phyloP scores from a whole-genome alignment of 192 early-diverging fungal genomes.

The Coemansia sp. region DNA sequence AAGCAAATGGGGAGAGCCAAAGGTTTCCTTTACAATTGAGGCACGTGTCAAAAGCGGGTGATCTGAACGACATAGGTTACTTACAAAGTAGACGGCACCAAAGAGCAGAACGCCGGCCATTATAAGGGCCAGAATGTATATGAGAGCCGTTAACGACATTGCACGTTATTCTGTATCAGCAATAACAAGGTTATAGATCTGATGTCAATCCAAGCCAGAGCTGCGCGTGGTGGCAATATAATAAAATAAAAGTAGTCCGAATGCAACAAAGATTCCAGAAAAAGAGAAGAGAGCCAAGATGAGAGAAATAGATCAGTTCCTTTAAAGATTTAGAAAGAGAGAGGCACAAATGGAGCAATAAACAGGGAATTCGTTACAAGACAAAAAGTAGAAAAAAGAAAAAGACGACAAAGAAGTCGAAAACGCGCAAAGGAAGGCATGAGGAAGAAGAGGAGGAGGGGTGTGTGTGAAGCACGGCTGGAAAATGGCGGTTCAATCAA shows the following conservation, averaged over 20 bases:
- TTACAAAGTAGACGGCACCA: conserved; percentile 89
- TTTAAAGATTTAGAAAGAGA: background rate
- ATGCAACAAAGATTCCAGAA: conserved; percentile 6
- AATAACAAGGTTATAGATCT: background rate
- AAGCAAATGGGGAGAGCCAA: background rate
- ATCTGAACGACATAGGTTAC: background rate
- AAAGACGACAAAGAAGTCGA: background rate
- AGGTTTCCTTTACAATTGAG: too few relatives aligned
- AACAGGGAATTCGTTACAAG: background rate
- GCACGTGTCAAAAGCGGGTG: too few relatives aligned
- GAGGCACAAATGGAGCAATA: background rate
- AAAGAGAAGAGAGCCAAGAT: background rate
- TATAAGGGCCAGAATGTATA: conserved; percentile 92
- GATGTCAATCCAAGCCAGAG: background rate
- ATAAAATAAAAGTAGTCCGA: background rate
- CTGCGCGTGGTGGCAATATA: background rate
- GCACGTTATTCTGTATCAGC: background rate
- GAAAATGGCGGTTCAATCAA: too few relatives aligned
- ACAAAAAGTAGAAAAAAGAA: background rate
- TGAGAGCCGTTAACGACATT: conserved; percentile 48
- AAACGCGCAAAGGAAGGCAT: background rate
- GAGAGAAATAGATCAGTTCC: background rate
- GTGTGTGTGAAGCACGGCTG: background rate
- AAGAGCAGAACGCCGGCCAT: conserved; percentile 92
- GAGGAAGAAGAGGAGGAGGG: conserved; percentile 5